Evolutionary conservation across 306 rosid genomes (phyloP).

Genomic region (Acacia melanoxylon): DNA sequence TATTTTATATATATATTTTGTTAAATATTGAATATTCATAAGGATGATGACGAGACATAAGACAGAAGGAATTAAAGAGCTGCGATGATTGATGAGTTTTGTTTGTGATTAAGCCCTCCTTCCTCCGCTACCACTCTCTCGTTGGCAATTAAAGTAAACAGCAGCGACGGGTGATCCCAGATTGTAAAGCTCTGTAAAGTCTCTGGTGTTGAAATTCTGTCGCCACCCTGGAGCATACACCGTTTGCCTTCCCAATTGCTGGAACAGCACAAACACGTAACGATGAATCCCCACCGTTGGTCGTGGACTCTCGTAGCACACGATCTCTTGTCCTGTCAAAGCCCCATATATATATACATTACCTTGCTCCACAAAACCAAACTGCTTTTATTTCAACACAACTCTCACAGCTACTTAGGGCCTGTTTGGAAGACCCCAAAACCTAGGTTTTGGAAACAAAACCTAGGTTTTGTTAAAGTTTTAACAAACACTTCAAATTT

Average conservation of each 20-base stretch:
- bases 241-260: constrained; percentile 60
- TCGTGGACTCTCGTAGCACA: constrained; percentile 57
- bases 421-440: no score
- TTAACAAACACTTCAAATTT: no score
- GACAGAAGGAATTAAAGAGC: neutral
- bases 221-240: constrained; percentile 84
- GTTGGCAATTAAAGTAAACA: constrained; percentile 65
- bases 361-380: neutral
- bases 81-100: neutral
- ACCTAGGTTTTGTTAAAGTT: no score
- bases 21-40: neutral
- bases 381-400: neutral
- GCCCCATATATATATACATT: neutral
- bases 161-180: constrained; percentile 83
- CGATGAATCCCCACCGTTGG: constrained; percentile 85
- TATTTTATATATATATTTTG: neutral
- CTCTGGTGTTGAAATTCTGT: constrained; percentile 74
- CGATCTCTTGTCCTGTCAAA: constrained; percentile 39
- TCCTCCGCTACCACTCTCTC: constrained; percentile 68
- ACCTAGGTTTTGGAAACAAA: no score
- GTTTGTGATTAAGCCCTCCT: constrained; percentile 34
- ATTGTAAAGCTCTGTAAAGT: constrained; percentile 72
- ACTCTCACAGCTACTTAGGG: constrained; percentile 22
- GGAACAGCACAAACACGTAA: constrained; percentile 57
- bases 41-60: neutral